Evolutionary conservation across 441 rosid genomes (phyloP).

Genomic region (Euphorbia corollata): DNA sequence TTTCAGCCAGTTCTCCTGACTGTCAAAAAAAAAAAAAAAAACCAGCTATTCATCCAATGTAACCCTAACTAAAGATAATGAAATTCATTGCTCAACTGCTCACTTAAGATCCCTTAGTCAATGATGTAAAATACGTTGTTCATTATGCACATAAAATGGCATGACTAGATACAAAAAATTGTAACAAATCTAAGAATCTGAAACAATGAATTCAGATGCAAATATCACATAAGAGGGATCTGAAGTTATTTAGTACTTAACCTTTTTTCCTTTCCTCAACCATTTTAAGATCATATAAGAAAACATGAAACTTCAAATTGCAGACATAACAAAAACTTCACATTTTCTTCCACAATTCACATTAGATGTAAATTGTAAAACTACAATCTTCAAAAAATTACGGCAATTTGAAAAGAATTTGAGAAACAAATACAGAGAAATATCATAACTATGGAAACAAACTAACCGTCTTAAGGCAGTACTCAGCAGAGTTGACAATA

Average conservation of each 20-base stretch:
- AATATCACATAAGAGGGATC: not conserved
- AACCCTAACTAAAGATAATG: constrained; percentile 5
- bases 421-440: constrained; percentile 14
- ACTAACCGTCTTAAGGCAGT: constrained; percentile 82
- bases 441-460: constrained; percentile 9
- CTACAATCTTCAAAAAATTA: not conserved
- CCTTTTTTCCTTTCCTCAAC: not conserved
- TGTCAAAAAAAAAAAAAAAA: constrained; percentile 28
- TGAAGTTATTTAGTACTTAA: not conserved
- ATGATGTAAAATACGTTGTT: not conserved
- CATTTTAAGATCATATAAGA: not conserved
- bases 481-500: constrained; percentile 95
- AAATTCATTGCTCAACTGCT: not conserved
- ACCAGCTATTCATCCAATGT: constrained; percentile 9
- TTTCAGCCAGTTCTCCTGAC: constrained; percentile 97
- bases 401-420: constrained; percentile 3
- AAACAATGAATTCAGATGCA: not conserved
- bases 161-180: not conserved
- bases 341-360: not conserved
- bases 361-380: not conserved
- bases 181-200: not conserved
- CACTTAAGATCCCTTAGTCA: not conserved
- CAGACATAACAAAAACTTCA: not conserved
- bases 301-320: not conserved
- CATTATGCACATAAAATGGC: not conserved